Evolutionary conservation across 306 rosid genomes (phyloP), one percentile per base, ranked within the genome.

Genomic region (Elaeagnus macrophylla): DNA sequence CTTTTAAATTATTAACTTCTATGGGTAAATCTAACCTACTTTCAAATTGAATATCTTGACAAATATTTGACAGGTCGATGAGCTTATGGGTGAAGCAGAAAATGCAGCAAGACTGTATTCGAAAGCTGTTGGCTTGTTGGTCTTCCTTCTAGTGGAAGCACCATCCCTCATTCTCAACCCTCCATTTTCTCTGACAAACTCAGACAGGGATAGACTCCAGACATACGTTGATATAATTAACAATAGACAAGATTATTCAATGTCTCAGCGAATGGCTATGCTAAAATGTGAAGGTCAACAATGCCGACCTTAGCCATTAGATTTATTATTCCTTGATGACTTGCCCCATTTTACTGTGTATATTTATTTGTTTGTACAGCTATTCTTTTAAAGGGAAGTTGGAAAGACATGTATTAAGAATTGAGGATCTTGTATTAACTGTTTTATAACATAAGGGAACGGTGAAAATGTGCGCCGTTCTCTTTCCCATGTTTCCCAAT

Each of bases 151-250:
- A 20, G 86, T 75, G 58, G 99, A 93, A 75, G 99, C 95, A 59
- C 94, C 90, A 39, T 88, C 96, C 39, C 89, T 93, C 70, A 81
- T 93, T 66, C 83, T 88, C 12, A 93, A 88, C 48, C 99, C 95
- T 1, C 96, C 96, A 3, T 85, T 88, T 68, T 81, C 96, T 16
- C 77, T 88, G 47, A 88, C 96, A 39, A 93, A 69, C 66, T 75
- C 99, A 0, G 96, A 84, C 71, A 83, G 96, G 7, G 84, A 84
- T 72, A 66, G 99, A 78, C 89, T 93, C 45, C 87, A 71, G 62
- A 77, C 52, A 40, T 93, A 93, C 80, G 79, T 93, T 17, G 88
- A 86, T 10, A 70, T 79, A 51, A 80, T 93, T 55, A 77, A 79
- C 56, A 84, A 75, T 66, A 79, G 99, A 81, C 94, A 84, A 75